Conservation (phyloP, 2,329 filamentous ascomycete genomes). For the Colletotrichum melonis region DNA sequence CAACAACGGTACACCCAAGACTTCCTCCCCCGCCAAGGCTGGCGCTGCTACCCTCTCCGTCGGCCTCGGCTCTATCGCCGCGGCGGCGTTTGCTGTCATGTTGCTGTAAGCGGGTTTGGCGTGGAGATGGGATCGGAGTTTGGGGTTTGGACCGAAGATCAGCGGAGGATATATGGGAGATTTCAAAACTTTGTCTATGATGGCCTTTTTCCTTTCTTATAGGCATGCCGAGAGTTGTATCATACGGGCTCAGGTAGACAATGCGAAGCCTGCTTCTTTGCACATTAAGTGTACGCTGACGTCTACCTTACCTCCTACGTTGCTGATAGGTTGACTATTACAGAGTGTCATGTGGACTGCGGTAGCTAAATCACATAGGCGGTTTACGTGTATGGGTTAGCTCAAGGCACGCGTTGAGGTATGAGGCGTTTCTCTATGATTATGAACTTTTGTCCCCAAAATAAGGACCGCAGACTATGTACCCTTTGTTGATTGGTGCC, state of each 20-base stretch:
- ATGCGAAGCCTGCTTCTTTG: conserved; percentile 20
- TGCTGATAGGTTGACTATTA: too few relatives aligned
- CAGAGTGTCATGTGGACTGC: too few relatives aligned
- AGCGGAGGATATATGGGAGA: not conserved
- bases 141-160: not conserved
- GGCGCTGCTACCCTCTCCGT: not conserved
- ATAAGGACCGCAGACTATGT: too few relatives aligned
- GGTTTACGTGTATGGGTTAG: too few relatives aligned
- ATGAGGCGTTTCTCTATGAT: too few relatives aligned
- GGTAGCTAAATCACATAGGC: too few relatives aligned
- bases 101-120: conserved; percentile 7
- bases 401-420: too few relatives aligned
- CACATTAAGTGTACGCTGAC: not conserved
- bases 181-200: conserved; percentile 5
- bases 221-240: conserved; percentile 18
- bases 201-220: not conserved
- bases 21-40: conserved; percentile 7
- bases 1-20: not conserved
- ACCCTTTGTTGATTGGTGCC: too few relatives aligned
- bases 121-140: not conserved
- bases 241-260: conserved; percentile 31
- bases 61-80: conserved; percentile 19
- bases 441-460: too few relatives aligned
- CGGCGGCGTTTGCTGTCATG: conserved; percentile 17
- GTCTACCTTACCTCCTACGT: too few relatives aligned